Conservation (phyloP, 768 basidiomycete genomes). For the Termitomyces sp. region DNA sequence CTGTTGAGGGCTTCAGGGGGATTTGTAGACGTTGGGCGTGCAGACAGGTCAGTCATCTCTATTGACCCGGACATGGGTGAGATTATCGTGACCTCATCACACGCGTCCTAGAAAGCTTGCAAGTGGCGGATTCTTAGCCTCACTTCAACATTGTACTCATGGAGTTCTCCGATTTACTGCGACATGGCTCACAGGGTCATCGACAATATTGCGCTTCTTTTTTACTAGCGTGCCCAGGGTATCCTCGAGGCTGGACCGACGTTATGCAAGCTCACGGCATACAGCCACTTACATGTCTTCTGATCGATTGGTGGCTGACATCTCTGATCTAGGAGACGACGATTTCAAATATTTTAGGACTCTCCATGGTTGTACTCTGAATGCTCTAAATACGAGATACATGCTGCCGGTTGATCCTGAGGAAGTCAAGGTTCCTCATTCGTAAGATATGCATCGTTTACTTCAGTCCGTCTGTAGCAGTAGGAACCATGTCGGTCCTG, state of each 20-base stretch:
- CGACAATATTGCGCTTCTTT: neutral
- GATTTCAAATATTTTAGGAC: constrained; percentile 48
- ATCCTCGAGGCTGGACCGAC: neutral
- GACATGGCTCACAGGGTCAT: neutral
- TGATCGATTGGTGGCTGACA: constrained; percentile 11
- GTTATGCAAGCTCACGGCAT: constrained; percentile 1
- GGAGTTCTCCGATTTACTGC: neutral
- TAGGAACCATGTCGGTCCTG: constrained; percentile 62
- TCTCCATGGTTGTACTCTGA: constrained; percentile 48
- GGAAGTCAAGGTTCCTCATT: constrained; percentile 42
- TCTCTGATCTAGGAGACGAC: constrained; percentile 29
- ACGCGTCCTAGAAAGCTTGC: neutral
- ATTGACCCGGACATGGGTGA: constrained; percentile 9
- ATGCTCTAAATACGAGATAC: constrained; percentile 48
- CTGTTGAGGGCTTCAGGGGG: neutral
- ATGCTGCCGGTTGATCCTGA: constrained; percentile 63
- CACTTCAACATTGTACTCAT: neutral
- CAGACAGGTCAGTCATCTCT: constrained; percentile 13
- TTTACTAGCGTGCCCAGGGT: neutral
- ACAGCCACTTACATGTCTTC: constrained; percentile 17
- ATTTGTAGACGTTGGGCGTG: neutral
- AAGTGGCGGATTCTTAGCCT: neutral
- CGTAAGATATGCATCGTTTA: constrained; percentile 45
- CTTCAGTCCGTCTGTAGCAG: constrained; percentile 62
- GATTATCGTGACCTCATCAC: neutral